Percentiles rank a stretch among this genome's conserved stretches.
phyloP scores from a whole-genome alignment of 2,329 filamentous ascomycete genomes.

The Monosporascus sp. region DNA sequence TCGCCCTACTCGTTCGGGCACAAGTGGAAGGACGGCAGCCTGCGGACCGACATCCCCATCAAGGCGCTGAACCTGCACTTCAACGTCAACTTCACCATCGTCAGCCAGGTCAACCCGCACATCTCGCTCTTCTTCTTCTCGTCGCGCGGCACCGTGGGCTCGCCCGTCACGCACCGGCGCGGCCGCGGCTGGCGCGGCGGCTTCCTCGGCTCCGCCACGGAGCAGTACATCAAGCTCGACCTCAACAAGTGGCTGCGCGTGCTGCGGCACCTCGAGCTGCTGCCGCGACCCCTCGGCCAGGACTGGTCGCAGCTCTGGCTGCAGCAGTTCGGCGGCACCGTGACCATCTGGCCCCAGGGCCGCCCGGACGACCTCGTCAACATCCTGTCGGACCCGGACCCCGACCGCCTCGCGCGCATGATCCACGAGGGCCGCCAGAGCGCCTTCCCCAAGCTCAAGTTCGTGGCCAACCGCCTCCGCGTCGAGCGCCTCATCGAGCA shows the following conservation, averaged over 20 bases:
- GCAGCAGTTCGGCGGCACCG: conserved; percentile 87
- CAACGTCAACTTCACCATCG: conserved; percentile 97
- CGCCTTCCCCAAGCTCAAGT: conserved; percentile 86
- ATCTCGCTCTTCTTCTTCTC: conserved; percentile 99
- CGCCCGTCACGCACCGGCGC: conserved; percentile 87
- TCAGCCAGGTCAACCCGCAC: conserved; percentile 85
- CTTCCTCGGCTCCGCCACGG: conserved; percentile 84
- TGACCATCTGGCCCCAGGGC: conserved; percentile 93
- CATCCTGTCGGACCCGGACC: conserved; percentile 79
- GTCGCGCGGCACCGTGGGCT: conserved; percentile 83
- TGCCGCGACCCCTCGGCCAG: conserved; percentile 84
- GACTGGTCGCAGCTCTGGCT: conserved; percentile 98
- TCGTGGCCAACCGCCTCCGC: conserved; percentile 80
- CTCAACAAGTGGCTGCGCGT: conserved; percentile 98
- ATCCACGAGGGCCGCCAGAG: conserved; percentile 85
- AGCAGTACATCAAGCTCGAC: conserved; percentile 95
- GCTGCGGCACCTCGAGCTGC: conserved; percentile 81
- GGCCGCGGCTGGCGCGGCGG: conserved; percentile 95
- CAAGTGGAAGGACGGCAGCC: conserved; percentile 97
- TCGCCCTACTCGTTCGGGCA: conserved; percentile 93
- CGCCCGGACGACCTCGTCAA: conserved; percentile 73
- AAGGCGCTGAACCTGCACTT: conserved; percentile 94
- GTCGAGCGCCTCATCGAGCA: conserved; percentile 67
- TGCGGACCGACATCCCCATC: conserved; percentile 92
- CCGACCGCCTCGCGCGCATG: conserved; percentile 75